These are phyloP conservation scores for Heterobasidion occidentale DNA, from an alignment of 1,284 basidiomycete species.

Conservation along the genomic window DNA sequence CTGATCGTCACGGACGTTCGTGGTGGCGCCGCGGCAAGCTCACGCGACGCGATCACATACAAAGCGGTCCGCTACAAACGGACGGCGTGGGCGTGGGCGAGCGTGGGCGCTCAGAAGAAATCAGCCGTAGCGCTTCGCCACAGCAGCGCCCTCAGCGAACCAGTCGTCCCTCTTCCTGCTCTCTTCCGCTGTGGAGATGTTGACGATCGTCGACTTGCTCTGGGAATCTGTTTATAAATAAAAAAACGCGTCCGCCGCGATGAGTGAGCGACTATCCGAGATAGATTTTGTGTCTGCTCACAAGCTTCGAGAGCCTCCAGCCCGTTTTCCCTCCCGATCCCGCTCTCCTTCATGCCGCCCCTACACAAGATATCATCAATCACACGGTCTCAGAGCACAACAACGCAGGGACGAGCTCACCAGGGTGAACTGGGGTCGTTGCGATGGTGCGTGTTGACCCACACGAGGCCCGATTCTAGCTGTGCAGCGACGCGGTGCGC, in stretches of 20 bases:
- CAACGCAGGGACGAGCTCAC: constrained; percentile 28
- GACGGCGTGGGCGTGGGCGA: no score
- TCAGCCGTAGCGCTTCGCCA: constrained; percentile 51
- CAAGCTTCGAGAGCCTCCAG: constrained; percentile 71
- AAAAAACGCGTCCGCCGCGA: constrained; percentile 4
- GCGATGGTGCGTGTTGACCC: constrained; percentile 83
- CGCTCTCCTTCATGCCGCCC: constrained; percentile 84
- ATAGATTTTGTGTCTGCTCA: constrained; percentile 23
- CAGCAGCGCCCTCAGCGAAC: constrained; percentile 51
- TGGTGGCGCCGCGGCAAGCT: no score
- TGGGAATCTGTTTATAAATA: constrained; percentile 63
- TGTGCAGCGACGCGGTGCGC: constrained; percentile 63
- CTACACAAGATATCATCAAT: constrained; percentile 15
- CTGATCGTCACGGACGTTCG: no score
- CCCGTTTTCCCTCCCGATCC: constrained; percentile 77
- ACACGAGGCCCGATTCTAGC: constrained; percentile 70
- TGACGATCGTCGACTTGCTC: constrained; percentile 72
- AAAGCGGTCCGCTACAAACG: no score
- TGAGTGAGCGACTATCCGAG: neutral
- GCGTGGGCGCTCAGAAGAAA: no score
- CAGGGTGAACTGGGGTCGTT: constrained; percentile 85
- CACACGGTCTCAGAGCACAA: constrained; percentile 17
- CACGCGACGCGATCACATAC: no score
- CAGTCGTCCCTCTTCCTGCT: constrained; percentile 60
- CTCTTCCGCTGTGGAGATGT: constrained; percentile 53